Evolutionary conservation across 257 asterid genomes (phyloP).

Genomic region (Marsdenia floribunda): DNA sequence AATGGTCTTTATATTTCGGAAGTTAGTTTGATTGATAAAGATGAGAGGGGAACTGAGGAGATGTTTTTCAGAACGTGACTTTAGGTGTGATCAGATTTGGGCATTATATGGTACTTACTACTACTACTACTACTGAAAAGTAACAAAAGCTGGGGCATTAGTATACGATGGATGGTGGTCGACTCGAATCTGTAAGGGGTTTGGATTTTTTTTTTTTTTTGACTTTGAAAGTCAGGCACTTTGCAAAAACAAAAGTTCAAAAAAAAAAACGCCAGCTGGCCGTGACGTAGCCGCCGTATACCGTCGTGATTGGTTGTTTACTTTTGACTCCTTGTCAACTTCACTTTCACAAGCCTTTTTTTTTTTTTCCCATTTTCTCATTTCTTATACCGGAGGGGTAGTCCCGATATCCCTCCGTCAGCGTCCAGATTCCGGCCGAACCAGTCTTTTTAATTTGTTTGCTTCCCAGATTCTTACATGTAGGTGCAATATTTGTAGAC

Average conservation of each 20-base stretch:
- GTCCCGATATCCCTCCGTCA: too few relatives aligned
- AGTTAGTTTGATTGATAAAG: not conserved
- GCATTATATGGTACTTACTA: not conserved
- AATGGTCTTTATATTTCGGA: not conserved
- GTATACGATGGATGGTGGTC: too few relatives aligned
- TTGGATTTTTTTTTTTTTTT: not conserved
- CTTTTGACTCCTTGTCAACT: not conserved
- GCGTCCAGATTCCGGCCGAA: too few relatives aligned
- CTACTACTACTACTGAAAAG: too few relatives aligned
- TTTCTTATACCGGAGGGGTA: not conserved
- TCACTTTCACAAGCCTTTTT: not conserved
- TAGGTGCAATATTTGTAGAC: too few relatives aligned
- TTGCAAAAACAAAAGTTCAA: too few relatives aligned
- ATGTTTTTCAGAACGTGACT: not conserved
- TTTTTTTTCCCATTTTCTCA: not conserved
- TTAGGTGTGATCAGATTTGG: not conserved
- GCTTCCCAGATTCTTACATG: too few relatives aligned
- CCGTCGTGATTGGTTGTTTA: not conserved
- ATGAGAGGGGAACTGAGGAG: not conserved
- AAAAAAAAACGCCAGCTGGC: not conserved
- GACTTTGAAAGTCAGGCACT: slow-evolving; percentile 1
- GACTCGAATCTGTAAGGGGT: not conserved
- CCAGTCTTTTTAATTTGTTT: too few relatives aligned
- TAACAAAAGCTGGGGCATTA: too few relatives aligned
- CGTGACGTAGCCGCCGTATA: not conserved